Evolutionary conservation across 163 green algal species (phyloP).

Genomic region (Chlorella variabilis): DNA sequence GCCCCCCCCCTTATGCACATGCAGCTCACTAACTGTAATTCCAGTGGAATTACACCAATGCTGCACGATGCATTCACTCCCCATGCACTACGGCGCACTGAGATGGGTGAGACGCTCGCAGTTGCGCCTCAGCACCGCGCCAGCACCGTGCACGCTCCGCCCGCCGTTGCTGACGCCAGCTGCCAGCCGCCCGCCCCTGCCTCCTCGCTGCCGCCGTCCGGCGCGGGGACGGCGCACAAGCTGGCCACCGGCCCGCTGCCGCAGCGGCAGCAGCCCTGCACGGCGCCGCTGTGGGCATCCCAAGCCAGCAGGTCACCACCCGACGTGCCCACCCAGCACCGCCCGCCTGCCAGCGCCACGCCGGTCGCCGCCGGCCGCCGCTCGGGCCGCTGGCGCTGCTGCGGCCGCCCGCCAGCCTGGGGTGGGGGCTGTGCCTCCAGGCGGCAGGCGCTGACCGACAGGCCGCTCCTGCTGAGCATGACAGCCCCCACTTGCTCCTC

Average conservation of each 20-base stretch:
- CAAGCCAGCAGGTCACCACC: slow-evolving; percentile 1
- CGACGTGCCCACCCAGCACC: slow-evolving; percentile 28
- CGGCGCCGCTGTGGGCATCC: background rate
- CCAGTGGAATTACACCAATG: too few species aligned
- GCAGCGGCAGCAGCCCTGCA: too few species aligned
- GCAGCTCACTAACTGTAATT: too few species aligned
- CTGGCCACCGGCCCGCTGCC: background rate
- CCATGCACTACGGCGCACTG: too few species aligned
- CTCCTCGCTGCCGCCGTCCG: background rate
- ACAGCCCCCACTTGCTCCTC: slow-evolving; percentile 21
- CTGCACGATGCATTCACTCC: too few species aligned
- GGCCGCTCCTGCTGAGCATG: background rate
- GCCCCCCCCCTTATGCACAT: too few species aligned
- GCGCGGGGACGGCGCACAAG: background rate
- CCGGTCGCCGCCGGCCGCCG: background rate
- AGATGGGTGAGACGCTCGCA: too few species aligned
- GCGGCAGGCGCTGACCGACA: slow-evolving; percentile 7
- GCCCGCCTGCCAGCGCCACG: background rate
- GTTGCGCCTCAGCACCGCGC: too few species aligned
- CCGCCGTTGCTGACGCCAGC: background rate
- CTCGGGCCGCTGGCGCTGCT: background rate
- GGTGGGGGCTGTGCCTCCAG: background rate
- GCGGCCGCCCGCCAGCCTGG: background rate
- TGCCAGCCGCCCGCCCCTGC: background rate
- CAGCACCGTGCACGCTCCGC: slow-evolving; percentile 11